Conservation (phyloP, 257 asterid genomes). For the Rauvolfia tetraphylla region DNA sequence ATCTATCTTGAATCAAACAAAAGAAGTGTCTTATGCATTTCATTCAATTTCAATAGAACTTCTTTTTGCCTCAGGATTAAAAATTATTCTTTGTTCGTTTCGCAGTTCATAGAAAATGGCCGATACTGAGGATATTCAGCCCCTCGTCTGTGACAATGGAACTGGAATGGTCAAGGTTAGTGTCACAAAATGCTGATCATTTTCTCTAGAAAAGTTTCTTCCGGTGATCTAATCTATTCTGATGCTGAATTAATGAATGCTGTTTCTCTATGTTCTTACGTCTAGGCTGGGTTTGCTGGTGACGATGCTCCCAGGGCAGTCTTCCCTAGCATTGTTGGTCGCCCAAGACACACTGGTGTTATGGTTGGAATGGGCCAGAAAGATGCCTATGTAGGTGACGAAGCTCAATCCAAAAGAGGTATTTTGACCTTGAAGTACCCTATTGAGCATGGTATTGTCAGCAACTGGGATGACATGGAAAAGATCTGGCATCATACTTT, state of each 20-base stretch:
- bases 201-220: not conserved
- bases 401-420: conserved; percentile 52
- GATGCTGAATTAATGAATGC: not conserved
- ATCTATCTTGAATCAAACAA: not conserved
- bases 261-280: not conserved
- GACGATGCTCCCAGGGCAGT: conserved; percentile 55
- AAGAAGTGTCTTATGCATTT: not conserved
- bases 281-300: conserved; percentile 50
- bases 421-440: conserved; percentile 49
- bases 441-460: conserved; percentile 46
- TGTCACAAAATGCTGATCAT: not conserved
- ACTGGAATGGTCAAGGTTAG: conserved; percentile 45
- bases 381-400: conserved; percentile 50
- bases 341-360: conserved; percentile 49
- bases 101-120: conserved; percentile 30
- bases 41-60: too few relatives aligned
- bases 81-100: not conserved
- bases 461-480: conserved; percentile 55
- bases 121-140: conserved; percentile 40
- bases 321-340: conserved; percentile 48
- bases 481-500: conserved; percentile 56
- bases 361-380: conserved; percentile 59
- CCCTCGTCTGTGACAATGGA: conserved; percentile 45
- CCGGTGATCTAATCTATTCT: not conserved
- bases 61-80: not conserved